Conservation (phyloP, 2,329 filamentous ascomycete species). For the Cercospora nicotianae region DNA sequence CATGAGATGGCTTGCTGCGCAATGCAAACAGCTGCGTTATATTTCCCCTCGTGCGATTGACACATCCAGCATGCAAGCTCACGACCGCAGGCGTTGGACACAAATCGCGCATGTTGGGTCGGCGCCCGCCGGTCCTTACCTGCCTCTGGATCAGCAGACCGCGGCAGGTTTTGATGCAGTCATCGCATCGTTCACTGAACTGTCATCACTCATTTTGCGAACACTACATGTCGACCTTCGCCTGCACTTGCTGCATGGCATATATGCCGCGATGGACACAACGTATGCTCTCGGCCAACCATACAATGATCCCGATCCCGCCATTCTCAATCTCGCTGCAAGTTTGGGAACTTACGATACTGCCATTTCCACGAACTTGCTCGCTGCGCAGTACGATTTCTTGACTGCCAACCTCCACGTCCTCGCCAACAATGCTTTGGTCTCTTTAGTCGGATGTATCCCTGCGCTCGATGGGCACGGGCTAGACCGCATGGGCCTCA, state of each 20-base stretch:
- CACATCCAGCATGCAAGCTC: conserved; percentile 52
- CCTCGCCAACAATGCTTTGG: conserved; percentile 76
- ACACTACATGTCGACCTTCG: conserved; percentile 88
- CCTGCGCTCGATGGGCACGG: conserved; percentile 82
- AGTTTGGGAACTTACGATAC: conserved; percentile 87
- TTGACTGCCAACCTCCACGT: conserved; percentile 73
- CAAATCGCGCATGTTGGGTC: conserved; percentile 21
- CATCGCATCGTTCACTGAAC: conserved; percentile 75
- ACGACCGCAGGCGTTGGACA: conserved; percentile 77
- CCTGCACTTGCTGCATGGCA: conserved; percentile 78
- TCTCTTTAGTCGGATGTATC: conserved; percentile 67
- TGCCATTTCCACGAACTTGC: conserved; percentile 71
- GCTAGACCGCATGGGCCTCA: conserved; percentile 84
- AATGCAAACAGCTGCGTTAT: conserved; percentile 76
- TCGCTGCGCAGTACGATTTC: conserved; percentile 66
- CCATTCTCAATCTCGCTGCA: conserved; percentile 78
- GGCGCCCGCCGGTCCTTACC: conserved; percentile 64
- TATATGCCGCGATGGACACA: conserved; percentile 56
- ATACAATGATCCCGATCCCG: conserved; percentile 73
- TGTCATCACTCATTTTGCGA: conserved; percentile 75
- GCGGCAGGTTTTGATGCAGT: conserved; percentile 87
- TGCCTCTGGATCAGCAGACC: conserved; percentile 85
- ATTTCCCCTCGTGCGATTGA: conserved; percentile 74
- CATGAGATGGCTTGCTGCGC: conserved; percentile 94
- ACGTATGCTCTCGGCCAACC: conserved; percentile 63